Evolutionary conservation across 1,139 yeast species (phyloP), one percentile per base, ranked within the genome.

Genomic region (Blastobotrys elegans): DNA sequence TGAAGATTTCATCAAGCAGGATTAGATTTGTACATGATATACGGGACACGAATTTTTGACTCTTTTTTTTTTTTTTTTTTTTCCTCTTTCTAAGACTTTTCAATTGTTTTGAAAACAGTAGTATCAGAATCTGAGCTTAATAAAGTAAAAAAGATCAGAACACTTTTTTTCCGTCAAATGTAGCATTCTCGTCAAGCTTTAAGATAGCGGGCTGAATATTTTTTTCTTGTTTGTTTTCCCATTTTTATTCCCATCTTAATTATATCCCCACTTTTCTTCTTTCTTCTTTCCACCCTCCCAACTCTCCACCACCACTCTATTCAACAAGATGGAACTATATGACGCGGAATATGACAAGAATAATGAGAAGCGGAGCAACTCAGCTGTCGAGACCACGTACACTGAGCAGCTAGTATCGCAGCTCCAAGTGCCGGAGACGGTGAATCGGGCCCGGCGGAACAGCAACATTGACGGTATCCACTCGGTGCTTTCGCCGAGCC

Each of bases 1-100:
- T 69, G 82, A 78, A 61, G 74, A 72, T 49, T 77, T 80, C 26
- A 18, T 34, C 16, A 34, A 34, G 17, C 4, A 13, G 14, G 33
- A 30, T 30, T 30, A 30, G 17, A 30, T 6, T 24, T 24, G 5
- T 24, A n/a, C n/a, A n/a, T n/a, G n/a, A n/a, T n/a, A n/a, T n/a
- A n/a, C n/a, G n/a, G n/a, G n/a, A 11, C 31, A 27, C n/a, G 31
- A 17, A 14, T 14, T 27, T 27, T 11, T n/a, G 37, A 18, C 20
- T 4, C 10, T 14, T 5, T 14, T 33, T 33, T 33, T 33, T 16
- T 16, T 18, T 18, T 30, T 14, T 14, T 30, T 6, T 14, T 30
- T 14, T 24, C 5, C 27, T 10, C 27, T 24, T 24, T 10, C 27
- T 5, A 24, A n/a, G n/a, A n/a, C n/a, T n/a, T n/a, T n/a, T n/a